Conservation (phyloP, 208 protist genomes). For the Trypanosoma melophagium region DNA sequence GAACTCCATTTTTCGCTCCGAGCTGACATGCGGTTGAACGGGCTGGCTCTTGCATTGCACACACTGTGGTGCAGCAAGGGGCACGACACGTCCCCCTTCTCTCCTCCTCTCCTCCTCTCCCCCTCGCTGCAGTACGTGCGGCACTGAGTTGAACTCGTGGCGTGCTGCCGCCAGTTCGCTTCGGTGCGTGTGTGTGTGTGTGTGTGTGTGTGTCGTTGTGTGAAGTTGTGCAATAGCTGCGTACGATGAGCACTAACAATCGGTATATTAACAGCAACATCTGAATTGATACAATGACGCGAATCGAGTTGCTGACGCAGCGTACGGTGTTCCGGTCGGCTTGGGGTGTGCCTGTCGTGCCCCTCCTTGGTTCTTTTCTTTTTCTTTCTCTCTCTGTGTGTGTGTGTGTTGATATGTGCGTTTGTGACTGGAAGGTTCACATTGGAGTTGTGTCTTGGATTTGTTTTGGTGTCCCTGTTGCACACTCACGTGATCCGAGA, state of each 20-base stretch:
- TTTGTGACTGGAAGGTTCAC: conserved; percentile 15
- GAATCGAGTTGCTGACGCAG: conserved; percentile 4
- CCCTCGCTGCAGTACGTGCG: too few species aligned
- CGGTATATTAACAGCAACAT: conserved; percentile 16
- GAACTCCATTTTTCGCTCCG: too few species aligned
- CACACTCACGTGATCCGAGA: conserved; percentile 28
- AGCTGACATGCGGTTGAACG: too few species aligned
- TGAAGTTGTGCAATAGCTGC: background rate
- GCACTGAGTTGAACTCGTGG: too few species aligned
- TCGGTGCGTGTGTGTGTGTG: too few species aligned
- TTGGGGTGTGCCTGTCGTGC: background rate
- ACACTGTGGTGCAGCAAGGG: too few species aligned
- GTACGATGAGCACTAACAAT: conserved; percentile 4
- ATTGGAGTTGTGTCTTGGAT: conserved; percentile 34
- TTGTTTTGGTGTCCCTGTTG: conserved; percentile 22
- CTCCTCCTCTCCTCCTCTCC: too few species aligned
- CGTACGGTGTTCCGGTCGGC: background rate
- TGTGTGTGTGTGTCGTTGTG: conserved; percentile 26
- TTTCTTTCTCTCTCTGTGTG: background rate
- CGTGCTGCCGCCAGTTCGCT: too few species aligned
- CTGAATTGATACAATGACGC: conserved; percentile 11
- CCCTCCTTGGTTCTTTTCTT: background rate
- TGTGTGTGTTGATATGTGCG: background rate
- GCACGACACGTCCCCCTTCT: too few species aligned
- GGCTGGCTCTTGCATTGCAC: too few species aligned